Conservation (phyloP, 2,329 filamentous ascomycete genomes). For the Hymenoscyphus fructigenus region DNA sequence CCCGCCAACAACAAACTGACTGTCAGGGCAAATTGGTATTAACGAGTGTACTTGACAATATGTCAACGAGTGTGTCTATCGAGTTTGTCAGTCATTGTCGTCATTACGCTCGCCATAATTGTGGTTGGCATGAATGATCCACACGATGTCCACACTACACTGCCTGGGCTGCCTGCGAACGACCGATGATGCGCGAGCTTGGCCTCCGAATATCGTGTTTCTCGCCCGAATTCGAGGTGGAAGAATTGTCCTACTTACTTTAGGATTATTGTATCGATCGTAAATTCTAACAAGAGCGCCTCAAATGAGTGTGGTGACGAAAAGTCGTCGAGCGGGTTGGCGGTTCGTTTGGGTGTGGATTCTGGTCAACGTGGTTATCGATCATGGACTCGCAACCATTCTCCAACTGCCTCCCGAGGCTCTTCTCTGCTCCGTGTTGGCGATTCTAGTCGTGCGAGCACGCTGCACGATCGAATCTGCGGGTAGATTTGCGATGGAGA, state of each 20-base stretch:
- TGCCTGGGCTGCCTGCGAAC: conserved; percentile 4
- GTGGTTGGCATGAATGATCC: conserved; percentile 32
- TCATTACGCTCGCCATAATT: conserved; percentile 2
- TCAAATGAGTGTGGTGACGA: conserved; percentile 40
- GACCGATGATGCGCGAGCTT: conserved; percentile 5
- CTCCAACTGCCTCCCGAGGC: conserved; percentile 37
- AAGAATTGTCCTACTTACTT: conserved; percentile 31
- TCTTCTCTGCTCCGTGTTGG: conserved; percentile 19
- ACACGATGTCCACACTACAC: conserved; percentile 5
- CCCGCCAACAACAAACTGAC: conserved; percentile 36
- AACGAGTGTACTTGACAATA: conserved; percentile 62
- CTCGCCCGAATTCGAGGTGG: conserved; percentile 1
- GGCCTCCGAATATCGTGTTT: conserved; percentile 5
- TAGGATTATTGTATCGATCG: conserved; percentile 30
- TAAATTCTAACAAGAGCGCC: conserved; percentile 24
- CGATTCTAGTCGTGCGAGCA: conserved; percentile 23
- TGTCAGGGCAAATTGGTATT: conserved; percentile 47
- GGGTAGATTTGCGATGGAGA: neutral
- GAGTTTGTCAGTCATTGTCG: conserved; percentile 25
- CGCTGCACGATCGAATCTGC: conserved; percentile 23
- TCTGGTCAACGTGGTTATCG: conserved; percentile 8
- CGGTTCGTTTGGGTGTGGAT: conserved; percentile 15
- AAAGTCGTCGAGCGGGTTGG: conserved; percentile 31
- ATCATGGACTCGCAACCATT: conserved; percentile 35
- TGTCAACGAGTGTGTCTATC: conserved; percentile 50